Conservation (phyloP, 805 yeast species). For the Wickerhamiella siamensis region DNA sequence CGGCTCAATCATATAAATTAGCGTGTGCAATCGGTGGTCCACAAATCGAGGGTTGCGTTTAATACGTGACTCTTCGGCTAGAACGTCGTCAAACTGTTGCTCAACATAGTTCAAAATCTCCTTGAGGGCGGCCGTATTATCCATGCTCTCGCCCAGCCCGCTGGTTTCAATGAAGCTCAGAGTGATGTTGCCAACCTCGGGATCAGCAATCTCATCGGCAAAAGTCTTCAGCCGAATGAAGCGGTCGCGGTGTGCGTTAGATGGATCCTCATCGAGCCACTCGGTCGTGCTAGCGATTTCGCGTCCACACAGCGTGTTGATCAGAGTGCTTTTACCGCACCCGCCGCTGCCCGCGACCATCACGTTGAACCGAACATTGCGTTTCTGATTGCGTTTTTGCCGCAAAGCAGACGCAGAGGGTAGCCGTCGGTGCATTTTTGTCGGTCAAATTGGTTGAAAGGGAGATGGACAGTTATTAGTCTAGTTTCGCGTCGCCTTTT, state of each 20-base stretch:
- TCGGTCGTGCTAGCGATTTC: constrained; percentile 41
- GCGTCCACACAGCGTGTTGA: constrained; percentile 74
- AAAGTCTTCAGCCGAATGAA: constrained; percentile 17
- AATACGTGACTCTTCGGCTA: constrained; percentile 63
- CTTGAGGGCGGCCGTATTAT: constrained; percentile 38
- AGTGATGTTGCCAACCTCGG: constrained; percentile 18
- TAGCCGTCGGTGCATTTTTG: constrained; percentile 6
- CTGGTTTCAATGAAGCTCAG: constrained; percentile 56
- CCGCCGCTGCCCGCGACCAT: constrained; percentile 89
- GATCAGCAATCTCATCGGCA: constrained; percentile 18
- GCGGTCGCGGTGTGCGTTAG: constrained; percentile 19
- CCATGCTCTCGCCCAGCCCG: constrained; percentile 65
- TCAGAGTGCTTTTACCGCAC: constrained; percentile 79
- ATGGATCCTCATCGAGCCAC: constrained; percentile 19
- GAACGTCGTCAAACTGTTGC: constrained; percentile 54
- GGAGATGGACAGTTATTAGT: no score
- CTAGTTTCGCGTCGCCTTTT: no score
- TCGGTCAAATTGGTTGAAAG: no score
- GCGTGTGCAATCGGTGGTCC: constrained; percentile 64
- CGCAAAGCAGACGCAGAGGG: constrained; percentile 26
- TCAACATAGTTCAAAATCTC: constrained; percentile 48
- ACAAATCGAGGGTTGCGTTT: constrained; percentile 54
- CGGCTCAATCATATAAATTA: constrained; percentile 63
- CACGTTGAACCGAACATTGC: constrained; percentile 70
- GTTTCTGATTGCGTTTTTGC: constrained; percentile 67